Evolutionary conservation across 495 filamentous ascomycete genomes (phyloP).

Genomic region (Hypoxylon fuscum): DNA sequence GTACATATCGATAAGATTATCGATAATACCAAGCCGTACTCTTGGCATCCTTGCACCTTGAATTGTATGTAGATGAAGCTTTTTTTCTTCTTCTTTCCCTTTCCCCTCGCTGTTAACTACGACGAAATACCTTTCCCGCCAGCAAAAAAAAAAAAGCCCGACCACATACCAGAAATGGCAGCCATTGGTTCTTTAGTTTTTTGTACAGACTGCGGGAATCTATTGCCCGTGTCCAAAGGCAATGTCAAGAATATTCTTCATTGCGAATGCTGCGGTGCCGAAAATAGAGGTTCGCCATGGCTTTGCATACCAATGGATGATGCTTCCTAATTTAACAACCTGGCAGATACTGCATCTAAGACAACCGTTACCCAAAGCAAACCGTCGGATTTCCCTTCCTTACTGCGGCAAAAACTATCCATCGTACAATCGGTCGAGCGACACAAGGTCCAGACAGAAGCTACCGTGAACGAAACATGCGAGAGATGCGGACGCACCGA

Average conservation of each 20-base stretch:
- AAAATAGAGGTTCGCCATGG: conserved; percentile 73
- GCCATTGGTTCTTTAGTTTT: conserved; percentile 91
- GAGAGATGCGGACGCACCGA: conserved; percentile 82
- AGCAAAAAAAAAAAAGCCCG: neutral
- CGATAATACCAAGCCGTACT: too few species aligned
- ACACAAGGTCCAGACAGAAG: conserved; percentile 79
- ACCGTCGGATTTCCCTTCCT: conserved; percentile 84
- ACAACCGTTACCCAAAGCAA: conserved; percentile 85
- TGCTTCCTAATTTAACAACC: conserved; percentile 17
- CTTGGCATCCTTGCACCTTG: too few species aligned
- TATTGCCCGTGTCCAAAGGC: conserved; percentile 82
- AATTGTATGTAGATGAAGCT: neutral
- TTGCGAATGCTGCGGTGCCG: conserved; percentile 85
- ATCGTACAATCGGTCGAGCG: conserved; percentile 83
- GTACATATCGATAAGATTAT: too few species aligned
- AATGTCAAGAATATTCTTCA: conserved; percentile 74
- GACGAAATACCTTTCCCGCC: too few species aligned
- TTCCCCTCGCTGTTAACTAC: too few species aligned
- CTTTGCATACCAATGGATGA: neutral
- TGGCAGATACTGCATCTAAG: conserved; percentile 79
- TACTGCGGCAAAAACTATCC: conserved; percentile 84
- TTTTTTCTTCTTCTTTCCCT: neutral
- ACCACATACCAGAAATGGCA: conserved; percentile 68
- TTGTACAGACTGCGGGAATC: conserved; percentile 91
- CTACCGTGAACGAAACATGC: conserved; percentile 74